phyloP scores from a whole-genome alignment of 208 protist genomes.

The Hexamita inflata region DNA sequence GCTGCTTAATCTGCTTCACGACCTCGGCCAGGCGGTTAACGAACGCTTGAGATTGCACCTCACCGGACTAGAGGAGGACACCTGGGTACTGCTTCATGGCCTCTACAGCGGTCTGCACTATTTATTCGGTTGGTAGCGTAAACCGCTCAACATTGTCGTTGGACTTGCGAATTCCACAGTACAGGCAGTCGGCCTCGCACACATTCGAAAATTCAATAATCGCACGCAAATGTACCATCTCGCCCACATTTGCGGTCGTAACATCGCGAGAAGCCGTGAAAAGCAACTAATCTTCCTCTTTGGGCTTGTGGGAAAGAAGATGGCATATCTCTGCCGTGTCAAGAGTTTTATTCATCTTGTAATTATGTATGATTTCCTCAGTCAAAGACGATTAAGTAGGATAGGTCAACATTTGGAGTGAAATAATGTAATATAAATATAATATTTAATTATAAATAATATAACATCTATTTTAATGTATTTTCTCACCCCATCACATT shows the following conservation, averaged over 20 bases:
- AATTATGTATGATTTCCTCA: no score
- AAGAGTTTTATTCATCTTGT: no score
- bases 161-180: not conserved
- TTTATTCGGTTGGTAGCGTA: not conserved
- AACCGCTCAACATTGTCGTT: not conserved
- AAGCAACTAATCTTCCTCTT: no score
- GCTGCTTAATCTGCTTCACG: not conserved
- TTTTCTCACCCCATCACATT: no score
- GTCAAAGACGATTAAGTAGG: no score
- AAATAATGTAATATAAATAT: no score
- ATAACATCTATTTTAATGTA: no score
- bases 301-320: no score
- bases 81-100: not conserved
- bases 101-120: not conserved
- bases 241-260: not conserved
- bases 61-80: not conserved
- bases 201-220: not conserved
- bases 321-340: no score
- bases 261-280: no score
- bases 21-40: not conserved
- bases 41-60: not conserved
- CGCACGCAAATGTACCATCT: not conserved
- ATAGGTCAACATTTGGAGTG: no score
- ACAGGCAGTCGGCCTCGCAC: not conserved
- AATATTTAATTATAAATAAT: no score